Percentiles rank a stretch among this genome's conserved stretches.
phyloP scores from a whole-genome alignment of 345 rosid genomes.

The Hirschfeldia incana region DNA sequence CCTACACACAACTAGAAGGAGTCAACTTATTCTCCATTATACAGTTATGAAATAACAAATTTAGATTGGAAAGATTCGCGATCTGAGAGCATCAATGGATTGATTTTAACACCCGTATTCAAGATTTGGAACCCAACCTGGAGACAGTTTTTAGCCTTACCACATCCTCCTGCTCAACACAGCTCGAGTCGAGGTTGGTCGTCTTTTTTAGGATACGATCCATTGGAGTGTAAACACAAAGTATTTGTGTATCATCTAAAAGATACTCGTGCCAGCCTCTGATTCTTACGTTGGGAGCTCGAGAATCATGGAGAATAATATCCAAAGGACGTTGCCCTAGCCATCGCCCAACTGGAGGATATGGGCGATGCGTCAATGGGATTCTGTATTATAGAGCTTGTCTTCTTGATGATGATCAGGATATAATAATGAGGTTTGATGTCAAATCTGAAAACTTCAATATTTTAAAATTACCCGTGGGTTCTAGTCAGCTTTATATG shows the following conservation, averaged over 20 bases:
- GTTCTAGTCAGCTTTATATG: not conserved
- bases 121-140: not conserved
- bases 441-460: not conserved
- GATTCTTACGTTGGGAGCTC: not conserved
- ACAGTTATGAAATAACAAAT: too few species aligned
- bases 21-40: not conserved
- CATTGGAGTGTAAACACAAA: conserved; percentile 5
- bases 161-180: not conserved
- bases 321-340: not conserved
- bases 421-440: not conserved
- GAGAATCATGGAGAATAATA: not conserved
- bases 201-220: not conserved
- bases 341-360: not conserved
- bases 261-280: too few species aligned
- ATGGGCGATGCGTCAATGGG: not conserved
- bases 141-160: too few species aligned
- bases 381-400: not conserved
- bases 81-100: not conserved
- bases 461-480: too few species aligned
- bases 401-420: not conserved
- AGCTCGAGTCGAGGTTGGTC: not conserved
- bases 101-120: not conserved
- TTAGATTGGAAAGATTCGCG: not conserved
- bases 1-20: not conserved
- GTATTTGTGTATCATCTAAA: not conserved